Evolutionary conservation across 345 rosid species (phyloP), one percentile per base, ranked within the genome.

Genomic region (Euphorbia peplus): DNA sequence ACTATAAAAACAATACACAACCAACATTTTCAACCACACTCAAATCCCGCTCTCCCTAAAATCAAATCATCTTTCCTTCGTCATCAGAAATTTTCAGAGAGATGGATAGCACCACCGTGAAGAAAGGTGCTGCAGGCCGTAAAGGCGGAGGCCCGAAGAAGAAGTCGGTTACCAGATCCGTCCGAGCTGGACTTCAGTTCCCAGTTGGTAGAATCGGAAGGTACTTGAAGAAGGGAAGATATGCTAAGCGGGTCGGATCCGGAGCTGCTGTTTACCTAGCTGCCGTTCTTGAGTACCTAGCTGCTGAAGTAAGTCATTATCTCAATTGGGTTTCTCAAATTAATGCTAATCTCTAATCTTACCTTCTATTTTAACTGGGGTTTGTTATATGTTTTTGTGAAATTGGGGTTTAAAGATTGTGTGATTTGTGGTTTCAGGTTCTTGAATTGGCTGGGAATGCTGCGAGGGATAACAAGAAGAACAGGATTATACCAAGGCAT

Each of bases 211-310:
- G 96, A 41, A 88, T 86, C 79, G 96, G 91, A 12, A 82, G 93
- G 35, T 90, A 85, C 69, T 76, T 90, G 57, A 90, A 88, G 84
- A 85, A 86, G 67, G 93, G 96, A 3, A 84, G 93, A 11, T 88
- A 90, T 47, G 68, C 91, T 1, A 74, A 83, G 70, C 85, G 93
- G 11, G 89, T 88, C 8, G 93, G 91, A 18, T 66, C 85, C 41
- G 96, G 93, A 21, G 91, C 93, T 83, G 93, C 91, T 5, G 90
- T 90, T 15, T 87, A 90, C 67, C 78, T 90, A 37, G 96, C 96
- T 57, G 91, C 93, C 7, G 97, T 91, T 2, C 97, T 91, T 3
- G 97, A 91, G 59, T 91, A 88, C 60, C 86, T 88, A 6, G 97
- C 96, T 1, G 96, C 96, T 75, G 91, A 90, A 86, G 93, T 88